These are phyloP conservation scores for Aspergillus calidoustus DNA, from an alignment of 2,329 filamentous ascomycete species.

Conservation along the genomic window DNA sequence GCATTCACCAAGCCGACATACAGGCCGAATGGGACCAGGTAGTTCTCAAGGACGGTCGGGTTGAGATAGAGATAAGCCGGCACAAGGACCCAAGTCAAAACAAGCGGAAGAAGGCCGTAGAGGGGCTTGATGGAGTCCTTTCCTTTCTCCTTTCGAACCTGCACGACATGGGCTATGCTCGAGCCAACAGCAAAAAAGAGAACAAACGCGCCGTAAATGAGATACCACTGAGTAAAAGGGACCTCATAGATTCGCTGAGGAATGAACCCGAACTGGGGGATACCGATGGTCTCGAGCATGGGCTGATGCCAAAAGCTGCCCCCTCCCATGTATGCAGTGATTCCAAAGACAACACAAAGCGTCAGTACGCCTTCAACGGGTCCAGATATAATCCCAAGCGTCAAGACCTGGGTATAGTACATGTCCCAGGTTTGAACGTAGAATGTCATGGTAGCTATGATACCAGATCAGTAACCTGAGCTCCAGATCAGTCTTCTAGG, in stretches of 20 bases:
- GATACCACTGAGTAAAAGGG: slow-evolving; percentile 90
- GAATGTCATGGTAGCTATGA: slow-evolving; percentile 81
- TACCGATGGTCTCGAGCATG: slow-evolving; percentile 71
- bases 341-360: slow-evolving; percentile 76
- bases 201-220: slow-evolving; percentile 81
- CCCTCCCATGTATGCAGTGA: slow-evolving; percentile 84
- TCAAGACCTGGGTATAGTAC: slow-evolving; percentile 96
- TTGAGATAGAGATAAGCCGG: slow-evolving; percentile 81
- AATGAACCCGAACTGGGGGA: slow-evolving; percentile 67
- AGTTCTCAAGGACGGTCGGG: slow-evolving; percentile 77
- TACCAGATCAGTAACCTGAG: slow-evolving; percentile 6
- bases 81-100: slow-evolving; percentile 76
- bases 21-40: slow-evolving; percentile 86
- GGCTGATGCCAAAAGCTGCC: slow-evolving; percentile 92
- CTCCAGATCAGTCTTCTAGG: not conserved
- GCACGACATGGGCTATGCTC: slow-evolving; percentile 81
- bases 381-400: slow-evolving; percentile 87
- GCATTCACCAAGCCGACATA: slow-evolving; percentile 91
- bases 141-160: slow-evolving; percentile 74
- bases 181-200: slow-evolving; percentile 79
- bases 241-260: slow-evolving; percentile 75
- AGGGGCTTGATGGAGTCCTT: slow-evolving; percentile 70
- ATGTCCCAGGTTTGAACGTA: slow-evolving; percentile 99
- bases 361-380: slow-evolving; percentile 94
- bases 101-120: slow-evolving; percentile 81